Percentiles rank a stretch among this genome's conserved stretches.
phyloP scores from a whole-genome alignment of 805 yeast species.

The Starmerella roubikii region DNA sequence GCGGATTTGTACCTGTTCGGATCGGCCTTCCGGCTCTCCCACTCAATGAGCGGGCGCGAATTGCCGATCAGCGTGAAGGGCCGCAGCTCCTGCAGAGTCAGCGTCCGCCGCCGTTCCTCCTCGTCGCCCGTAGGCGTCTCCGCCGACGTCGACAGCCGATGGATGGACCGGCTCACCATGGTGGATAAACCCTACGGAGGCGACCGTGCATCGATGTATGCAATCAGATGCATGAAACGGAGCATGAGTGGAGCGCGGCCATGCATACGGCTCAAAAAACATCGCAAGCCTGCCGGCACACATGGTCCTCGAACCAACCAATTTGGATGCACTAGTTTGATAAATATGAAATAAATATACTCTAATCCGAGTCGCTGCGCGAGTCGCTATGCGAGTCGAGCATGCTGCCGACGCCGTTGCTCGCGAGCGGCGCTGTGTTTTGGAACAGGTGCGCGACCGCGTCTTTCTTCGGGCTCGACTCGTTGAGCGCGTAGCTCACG shows the following conservation, averaged over 20 bases:
- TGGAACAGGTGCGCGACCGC: constrained; percentile 23
- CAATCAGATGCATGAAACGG: no score
- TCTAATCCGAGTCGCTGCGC: no score
- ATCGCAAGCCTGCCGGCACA: no score
- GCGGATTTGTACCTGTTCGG: constrained; percentile 19
- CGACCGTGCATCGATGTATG: no score
- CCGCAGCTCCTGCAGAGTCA: constrained; percentile 33
- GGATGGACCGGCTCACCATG: background rate
- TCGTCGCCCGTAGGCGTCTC: background rate
- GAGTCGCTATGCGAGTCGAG: background rate
- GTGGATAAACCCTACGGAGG: no score
- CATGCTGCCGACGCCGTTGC: background rate
- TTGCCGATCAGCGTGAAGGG: constrained; percentile 37
- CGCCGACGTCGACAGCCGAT: constrained; percentile 4
- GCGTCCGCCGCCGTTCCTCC: constrained; percentile 15
- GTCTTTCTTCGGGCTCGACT: constrained; percentile 20
- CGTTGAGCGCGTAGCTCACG: constrained; percentile 28
- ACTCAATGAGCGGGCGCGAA: constrained; percentile 29
- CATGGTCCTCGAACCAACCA: no score
- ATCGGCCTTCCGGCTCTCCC: constrained; percentile 26
- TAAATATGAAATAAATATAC: no score
- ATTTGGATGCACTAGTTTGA: no score
- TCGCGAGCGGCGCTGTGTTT: background rate
- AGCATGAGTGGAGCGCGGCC: no score
- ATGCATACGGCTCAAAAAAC: no score